Evolutionary conservation across 2,329 filamentous ascomycete genomes (phyloP), one percentile per base, ranked within the genome.

Genomic region (Tolypocladium tropicale): DNA sequence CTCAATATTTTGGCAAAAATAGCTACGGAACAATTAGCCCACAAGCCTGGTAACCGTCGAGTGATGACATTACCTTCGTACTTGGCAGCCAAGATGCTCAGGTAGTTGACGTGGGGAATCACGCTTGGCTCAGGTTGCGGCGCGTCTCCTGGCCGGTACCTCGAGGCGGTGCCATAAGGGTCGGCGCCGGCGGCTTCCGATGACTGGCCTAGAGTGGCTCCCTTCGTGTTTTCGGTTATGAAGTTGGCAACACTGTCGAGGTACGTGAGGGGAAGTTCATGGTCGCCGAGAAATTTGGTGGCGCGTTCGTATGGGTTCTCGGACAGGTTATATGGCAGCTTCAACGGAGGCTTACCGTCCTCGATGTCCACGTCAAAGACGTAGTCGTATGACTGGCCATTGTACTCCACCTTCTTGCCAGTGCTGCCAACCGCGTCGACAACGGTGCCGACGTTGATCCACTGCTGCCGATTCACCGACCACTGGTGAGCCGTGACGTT

Each of bases 311-410:
- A 97, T 0, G 91, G 90, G 63, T 96, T 96, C 67, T 96, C 88
- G 1, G 88, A 90, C 14, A 93, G 79, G 68, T 97, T 96, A 73
- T 89, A 97, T 0, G 93, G 91, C n/a, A 97, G 78, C 71, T 96
- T 96, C 50, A 97, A 77, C 0, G 93, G 84, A 14, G 93, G 92
- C 66, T 95, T 93, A 54, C 91, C 93, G 65, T 96, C 93, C 68
- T 96, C 90, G 59, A 96, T 95, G 64, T 96, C 92, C 30, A 96
- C 92, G 66, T 96, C 92, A 63, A 97, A 97, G 10, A 99, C 92
- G 65, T 88, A 96, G 68, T 99, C 94, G 69, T 95, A 99, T 59
- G 93, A 89, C 67, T 95, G 83, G 34, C 93, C 93, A 1, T 89
- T 78, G 67, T 93, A 87, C 57, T 85, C 79, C 9, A 84, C 83